These are phyloP conservation scores for Emmonsia crescens DNA, from an alignment of 2,329 filamentous ascomycete genomes.

Conservation along the genomic window DNA sequence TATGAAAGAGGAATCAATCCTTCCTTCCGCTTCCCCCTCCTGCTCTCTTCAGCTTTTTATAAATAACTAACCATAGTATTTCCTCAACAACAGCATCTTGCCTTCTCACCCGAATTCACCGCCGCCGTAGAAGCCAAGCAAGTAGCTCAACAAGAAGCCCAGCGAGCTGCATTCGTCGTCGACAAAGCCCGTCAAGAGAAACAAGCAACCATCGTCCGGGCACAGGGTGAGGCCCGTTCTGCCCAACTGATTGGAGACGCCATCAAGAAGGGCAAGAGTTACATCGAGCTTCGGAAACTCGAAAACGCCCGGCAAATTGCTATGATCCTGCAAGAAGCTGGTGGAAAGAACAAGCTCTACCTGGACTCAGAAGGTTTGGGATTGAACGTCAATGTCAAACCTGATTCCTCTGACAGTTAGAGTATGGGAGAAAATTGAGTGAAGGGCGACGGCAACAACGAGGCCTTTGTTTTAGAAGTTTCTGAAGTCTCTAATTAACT, in stretches of 20 bases:
- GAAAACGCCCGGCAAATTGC: conserved; percentile 91
- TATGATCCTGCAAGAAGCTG: conserved; percentile 71
- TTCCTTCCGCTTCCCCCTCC: too few relatives aligned
- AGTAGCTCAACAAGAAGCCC: conserved; percentile 77
- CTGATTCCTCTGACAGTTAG: conserved; percentile 18
- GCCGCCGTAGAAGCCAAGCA: conserved; percentile 60
- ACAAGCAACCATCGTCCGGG: conserved; percentile 95
- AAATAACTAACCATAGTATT: conserved; percentile 9
- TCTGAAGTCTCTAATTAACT: background rate
- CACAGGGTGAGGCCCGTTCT: conserved; percentile 96
- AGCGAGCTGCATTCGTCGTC: conserved; percentile 92
- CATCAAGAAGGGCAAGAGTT: conserved; percentile 98
- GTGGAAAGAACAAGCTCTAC: conserved; percentile 85
- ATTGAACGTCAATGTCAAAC: conserved; percentile 57
- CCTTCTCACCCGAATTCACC: conserved; percentile 60
- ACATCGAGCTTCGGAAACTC: conserved; percentile 94
- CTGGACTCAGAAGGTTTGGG: conserved; percentile 85
- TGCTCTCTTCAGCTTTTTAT: background rate
- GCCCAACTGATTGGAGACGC: conserved; percentile 97
- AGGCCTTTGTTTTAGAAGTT: background rate
- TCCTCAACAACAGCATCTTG: conserved; percentile 43
- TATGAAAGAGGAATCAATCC: conserved; percentile 35
- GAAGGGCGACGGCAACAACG: background rate
- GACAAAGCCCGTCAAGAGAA: conserved; percentile 99
- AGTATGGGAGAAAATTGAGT: too few relatives aligned